These are phyloP conservation scores for Umbelopsis isabellina DNA, from an alignment of 192 early-diverging fungal genomes.

Conservation along the genomic window DNA sequence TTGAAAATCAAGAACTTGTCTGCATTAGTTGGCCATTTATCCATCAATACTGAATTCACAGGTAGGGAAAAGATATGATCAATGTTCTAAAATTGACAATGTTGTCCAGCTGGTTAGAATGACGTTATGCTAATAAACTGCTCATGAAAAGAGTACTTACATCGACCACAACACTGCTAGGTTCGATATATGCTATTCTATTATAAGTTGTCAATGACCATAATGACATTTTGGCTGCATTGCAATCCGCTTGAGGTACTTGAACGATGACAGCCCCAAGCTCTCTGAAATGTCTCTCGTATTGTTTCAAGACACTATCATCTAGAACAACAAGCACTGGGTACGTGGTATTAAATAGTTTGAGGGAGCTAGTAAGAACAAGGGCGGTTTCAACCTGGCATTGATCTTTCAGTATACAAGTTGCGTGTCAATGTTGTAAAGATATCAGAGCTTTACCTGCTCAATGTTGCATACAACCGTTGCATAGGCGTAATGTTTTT, in stretches of 20 bases:
- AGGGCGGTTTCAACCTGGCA: neutral
- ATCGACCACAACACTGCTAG: neutral
- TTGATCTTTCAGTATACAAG: neutral
- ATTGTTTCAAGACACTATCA: neutral
- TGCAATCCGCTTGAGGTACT: neutral
- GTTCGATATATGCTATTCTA: neutral
- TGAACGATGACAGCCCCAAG: neutral
- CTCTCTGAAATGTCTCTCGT: neutral
- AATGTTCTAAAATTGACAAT: neutral
- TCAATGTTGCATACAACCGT: neutral
- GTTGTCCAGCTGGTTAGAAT: neutral
- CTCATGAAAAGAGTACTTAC: neutral
- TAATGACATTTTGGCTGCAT: conserved; percentile 1
- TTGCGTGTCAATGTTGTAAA: neutral
- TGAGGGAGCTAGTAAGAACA: neutral
- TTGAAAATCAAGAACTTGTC: neutral
- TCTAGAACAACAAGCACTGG: neutral
- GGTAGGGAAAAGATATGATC: neutral
- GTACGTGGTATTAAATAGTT: neutral
- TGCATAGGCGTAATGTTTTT: neutral
- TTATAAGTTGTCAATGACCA: conserved; percentile 14
- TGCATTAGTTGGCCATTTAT: neutral
- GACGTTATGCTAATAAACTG: conserved; percentile 2
- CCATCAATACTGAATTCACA: neutral
- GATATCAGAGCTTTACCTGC: neutral